These are phyloP conservation scores for Aspergillus sclerotialis DNA, from an alignment of 2,329 filamentous ascomycete genomes.

Conservation along the genomic window DNA sequence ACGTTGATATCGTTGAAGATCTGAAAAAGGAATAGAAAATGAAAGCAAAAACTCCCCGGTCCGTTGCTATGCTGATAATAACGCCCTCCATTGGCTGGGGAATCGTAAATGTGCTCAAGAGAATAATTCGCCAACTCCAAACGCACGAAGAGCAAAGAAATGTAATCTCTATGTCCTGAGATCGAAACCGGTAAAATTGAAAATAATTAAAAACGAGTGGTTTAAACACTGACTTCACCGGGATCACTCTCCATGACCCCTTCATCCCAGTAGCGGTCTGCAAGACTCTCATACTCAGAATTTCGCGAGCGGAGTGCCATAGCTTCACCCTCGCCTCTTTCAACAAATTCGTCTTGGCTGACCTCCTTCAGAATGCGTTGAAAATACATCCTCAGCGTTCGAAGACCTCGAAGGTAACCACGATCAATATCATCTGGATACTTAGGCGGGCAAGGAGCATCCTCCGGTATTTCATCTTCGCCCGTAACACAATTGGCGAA, in stretches of 20 bases:
- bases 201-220: slow-evolving; percentile 1
- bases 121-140: slow-evolving; percentile 10
- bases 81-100: slow-evolving; percentile 9
- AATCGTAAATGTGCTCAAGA: slow-evolving; percentile 5
- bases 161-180: slow-evolving; percentile 2
- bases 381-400: slow-evolving; percentile 75
- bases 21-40: slow-evolving; percentile 5
- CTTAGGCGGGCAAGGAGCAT: slow-evolving; percentile 67
- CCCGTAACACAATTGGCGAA: slow-evolving; percentile 96
- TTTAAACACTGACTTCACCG: slow-evolving; percentile 38
- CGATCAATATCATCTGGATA: slow-evolving; percentile 75
- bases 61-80: slow-evolving; percentile 13
- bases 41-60: slow-evolving; percentile 7
- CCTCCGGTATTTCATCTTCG: slow-evolving; percentile 58
- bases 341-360: slow-evolving; percentile 38
- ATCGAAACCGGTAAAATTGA: slow-evolving; percentile 5
- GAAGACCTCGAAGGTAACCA: slow-evolving; percentile 80
- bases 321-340: slow-evolving; percentile 37
- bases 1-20: slow-evolving; percentile 10
- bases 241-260: slow-evolving; percentile 36
- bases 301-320: slow-evolving; percentile 29
- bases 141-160: slow-evolving; percentile 4
- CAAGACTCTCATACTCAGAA: slow-evolving; percentile 21
- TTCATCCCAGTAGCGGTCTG: slow-evolving; percentile 34
- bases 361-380: slow-evolving; percentile 78